These are phyloP conservation scores for Penicillium psychrofluorescens DNA, from an alignment of 495 filamentous ascomycete species.

Conservation along the genomic window DNA sequence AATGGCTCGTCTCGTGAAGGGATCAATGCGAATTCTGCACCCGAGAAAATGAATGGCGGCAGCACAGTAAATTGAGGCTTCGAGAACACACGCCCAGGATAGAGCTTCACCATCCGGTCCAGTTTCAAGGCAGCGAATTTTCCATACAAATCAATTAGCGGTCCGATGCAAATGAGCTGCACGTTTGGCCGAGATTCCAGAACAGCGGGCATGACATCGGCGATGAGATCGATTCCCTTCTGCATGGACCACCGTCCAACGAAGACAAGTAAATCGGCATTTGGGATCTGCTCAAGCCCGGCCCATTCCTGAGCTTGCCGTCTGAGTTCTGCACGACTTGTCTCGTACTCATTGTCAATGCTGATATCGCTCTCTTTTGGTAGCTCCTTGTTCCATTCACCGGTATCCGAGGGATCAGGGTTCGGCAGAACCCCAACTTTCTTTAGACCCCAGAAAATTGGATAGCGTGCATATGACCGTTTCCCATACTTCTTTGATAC, in stretches of 20 bases:
- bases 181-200: constrained; percentile 60
- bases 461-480: constrained; percentile 66
- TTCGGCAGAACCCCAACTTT: constrained; percentile 68
- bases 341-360: constrained; percentile 53
- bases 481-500: constrained; percentile 72
- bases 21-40: constrained; percentile 73
- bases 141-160: constrained; percentile 72
- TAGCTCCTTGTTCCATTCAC: constrained; percentile 53
- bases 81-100: constrained; percentile 69
- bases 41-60: constrained; percentile 69
- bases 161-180: constrained; percentile 65
- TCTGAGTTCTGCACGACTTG: constrained; percentile 47
- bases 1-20: constrained; percentile 77
- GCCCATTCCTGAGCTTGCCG: constrained; percentile 75
- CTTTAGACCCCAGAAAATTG: constrained; percentile 69
- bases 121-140: constrained; percentile 72
- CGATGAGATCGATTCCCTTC: constrained; percentile 72
- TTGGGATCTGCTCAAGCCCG: constrained; percentile 54
- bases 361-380: constrained; percentile 44
- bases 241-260: constrained; percentile 76
- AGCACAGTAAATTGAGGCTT: constrained; percentile 72
- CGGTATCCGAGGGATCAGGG: constrained; percentile 69
- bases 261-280: constrained; percentile 70
- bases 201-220: constrained; percentile 66
- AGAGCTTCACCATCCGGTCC: constrained; percentile 62